Evolutionary conservation across 192 early-diverging fungal genomes (phyloP), one percentile per base, ranked within the genome.

Genomic region (Gigaspora rosea): DNA sequence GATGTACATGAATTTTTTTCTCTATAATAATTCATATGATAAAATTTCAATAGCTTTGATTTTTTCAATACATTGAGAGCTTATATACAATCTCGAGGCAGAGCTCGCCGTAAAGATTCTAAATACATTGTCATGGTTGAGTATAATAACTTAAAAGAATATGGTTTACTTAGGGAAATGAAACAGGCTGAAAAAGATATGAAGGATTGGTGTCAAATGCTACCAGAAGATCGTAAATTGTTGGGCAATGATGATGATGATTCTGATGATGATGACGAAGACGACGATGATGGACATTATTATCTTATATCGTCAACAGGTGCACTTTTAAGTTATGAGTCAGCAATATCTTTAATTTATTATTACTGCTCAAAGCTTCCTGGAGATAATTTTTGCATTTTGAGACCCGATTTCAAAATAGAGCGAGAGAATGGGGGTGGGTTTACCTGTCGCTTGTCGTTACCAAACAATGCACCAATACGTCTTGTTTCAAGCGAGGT

Each of bases 71-170:
- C 92, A 0, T 80, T 91, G 3, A 91, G 91, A 51, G 87, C 91
- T 70, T 90, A 95, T 66, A 96, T 98, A 9, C 96, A 96, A 80
- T 95, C 94, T n/a, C 89, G 94, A 36, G 95, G 95, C 15, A 86
- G 96, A 16, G 95, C 95, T 5, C 88, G 94, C 11, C 88, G 91
- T 70, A 80, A 81, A 16, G 82, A 90, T 64, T 94, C 94, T 22
- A 85, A 88, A 48, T 97, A 91, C 70, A 88, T 95, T 27, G 82
- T 95, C 16, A 86, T 98, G 86, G 88, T 90, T 20, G 81, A 92
- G 68, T 57, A 75, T 12, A 79, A 80, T 16, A 85, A 93, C 56
- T 35, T 59, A 2, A 75, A 47, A 12, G 83, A 90, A 47, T 76
- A 75, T 1, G 75, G 70, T 0, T 71, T 82, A 12, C 66, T 90